Conservation (phyloP, 108 stramenopile species). For the Fragilariopsis cylindrus region DNA sequence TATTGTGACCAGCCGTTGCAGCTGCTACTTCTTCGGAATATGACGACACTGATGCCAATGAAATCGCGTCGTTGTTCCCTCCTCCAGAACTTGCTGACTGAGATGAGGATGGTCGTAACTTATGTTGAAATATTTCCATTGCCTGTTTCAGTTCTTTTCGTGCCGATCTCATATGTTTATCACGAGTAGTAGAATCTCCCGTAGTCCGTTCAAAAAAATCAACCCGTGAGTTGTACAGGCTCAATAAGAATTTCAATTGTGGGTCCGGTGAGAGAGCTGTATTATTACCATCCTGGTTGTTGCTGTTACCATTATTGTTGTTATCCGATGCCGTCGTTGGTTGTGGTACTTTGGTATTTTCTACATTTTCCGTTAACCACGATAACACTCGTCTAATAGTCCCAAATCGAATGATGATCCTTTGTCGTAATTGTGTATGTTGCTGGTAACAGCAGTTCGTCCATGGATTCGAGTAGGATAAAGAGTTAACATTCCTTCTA, state of each 20-base stretch:
- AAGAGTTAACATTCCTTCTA: conserved; percentile 39
- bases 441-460: not conserved
- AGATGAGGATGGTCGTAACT: conserved; percentile 34
- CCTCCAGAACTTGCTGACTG: not conserved
- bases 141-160: conserved; percentile 83
- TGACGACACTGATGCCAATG: conserved; percentile 16
- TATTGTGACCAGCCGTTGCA: not conserved
- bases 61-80: conserved; percentile 2
- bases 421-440: not conserved
- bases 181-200: conserved; percentile 24
- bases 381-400: conserved; percentile 4
- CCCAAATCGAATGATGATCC: conserved; percentile 1
- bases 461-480: conserved; percentile 7
- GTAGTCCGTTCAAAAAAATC: conserved; percentile 27
- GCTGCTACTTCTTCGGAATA: not conserved
- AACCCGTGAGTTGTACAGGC: conserved; percentile 37
- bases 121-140: conserved; percentile 86
- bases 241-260: conserved; percentile 47
- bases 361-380: conserved; percentile 4
- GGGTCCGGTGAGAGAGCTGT: not conserved
- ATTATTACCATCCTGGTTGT: not conserved
- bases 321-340: not conserved
- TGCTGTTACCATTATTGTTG: conserved; percentile 1
- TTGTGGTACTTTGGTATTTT: not conserved
- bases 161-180: conserved; percentile 43